Evolutionary conservation across 139 green algal species (phyloP).

Genomic region (Yamagishiella unicocca): DNA sequence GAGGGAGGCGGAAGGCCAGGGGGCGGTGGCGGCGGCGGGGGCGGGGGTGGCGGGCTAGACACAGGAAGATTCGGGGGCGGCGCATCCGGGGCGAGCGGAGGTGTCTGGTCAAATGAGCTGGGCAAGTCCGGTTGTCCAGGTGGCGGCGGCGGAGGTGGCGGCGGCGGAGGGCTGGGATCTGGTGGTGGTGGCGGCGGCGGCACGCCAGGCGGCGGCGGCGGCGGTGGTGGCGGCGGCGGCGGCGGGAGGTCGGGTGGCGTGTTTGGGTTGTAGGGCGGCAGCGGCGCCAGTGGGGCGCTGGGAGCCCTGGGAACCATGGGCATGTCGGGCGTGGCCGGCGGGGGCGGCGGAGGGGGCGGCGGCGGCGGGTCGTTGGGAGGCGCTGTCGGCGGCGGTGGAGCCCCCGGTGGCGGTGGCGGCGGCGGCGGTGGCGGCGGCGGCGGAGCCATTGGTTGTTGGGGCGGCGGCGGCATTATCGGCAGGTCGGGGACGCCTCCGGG

Average conservation of each 20-base stretch:
- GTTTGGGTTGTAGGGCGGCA: too few relatives aligned
- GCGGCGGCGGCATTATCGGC: too few relatives aligned
- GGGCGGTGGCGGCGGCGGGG: background rate
- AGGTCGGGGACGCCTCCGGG: too few relatives aligned
- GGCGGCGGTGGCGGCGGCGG: background rate
- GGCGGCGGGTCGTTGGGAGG: background rate
- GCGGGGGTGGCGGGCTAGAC: background rate
- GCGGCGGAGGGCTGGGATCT: too few relatives aligned
- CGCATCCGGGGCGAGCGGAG: background rate
- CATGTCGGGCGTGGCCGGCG: background rate
- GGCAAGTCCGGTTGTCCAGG: background rate
- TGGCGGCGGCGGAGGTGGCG: background rate
- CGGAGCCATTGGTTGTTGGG: conserved; percentile 1
- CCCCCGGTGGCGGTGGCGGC: background rate
- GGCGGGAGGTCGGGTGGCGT: too few relatives aligned
- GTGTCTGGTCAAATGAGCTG: background rate
- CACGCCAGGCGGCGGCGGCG: background rate
- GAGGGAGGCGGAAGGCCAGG: background rate
- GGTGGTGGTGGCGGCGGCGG: background rate
- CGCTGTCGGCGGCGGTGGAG: background rate
- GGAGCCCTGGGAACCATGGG: too few relatives aligned
- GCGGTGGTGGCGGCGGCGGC: background rate
- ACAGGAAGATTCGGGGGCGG: background rate
- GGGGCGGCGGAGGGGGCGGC: background rate
- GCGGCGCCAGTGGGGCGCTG: too few relatives aligned